Conservation (phyloP, 768 basidiomycete species). For the Leccinum barrowsii region DNA sequence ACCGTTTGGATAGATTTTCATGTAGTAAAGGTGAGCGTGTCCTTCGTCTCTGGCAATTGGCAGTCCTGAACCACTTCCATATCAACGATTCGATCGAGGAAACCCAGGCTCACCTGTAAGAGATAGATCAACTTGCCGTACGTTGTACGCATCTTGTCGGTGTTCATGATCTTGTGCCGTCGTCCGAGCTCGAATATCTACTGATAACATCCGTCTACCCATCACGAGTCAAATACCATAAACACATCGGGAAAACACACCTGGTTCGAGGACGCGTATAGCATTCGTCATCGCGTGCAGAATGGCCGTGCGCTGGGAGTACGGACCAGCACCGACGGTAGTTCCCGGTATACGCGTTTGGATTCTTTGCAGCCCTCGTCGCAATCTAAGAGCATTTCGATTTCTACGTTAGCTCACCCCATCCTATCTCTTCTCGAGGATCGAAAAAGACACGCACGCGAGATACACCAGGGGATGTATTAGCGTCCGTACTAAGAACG, state of each 20-base stretch:
- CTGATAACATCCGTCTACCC: conserved; percentile 71
- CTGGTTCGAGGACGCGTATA: conserved; percentile 79
- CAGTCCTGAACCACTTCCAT: conserved; percentile 56
- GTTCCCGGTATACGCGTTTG: conserved; percentile 71
- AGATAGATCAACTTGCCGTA: conserved; percentile 86
- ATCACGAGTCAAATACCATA: conserved; percentile 6
- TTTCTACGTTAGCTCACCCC: conserved; percentile 6
- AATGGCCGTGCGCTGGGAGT: conserved; percentile 84
- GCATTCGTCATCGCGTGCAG: conserved; percentile 80
- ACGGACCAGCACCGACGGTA: conserved; percentile 78
- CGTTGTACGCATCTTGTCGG: conserved; percentile 86
- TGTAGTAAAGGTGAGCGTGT: conserved; percentile 66
- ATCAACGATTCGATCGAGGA: neutral
- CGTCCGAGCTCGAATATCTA: conserved; percentile 80
- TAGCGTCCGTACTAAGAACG: conserved; percentile 82
- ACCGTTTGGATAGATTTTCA: conserved; percentile 78
- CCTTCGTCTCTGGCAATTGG: conserved; percentile 76
- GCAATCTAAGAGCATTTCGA: conserved; percentile 51
- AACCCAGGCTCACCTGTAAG: conserved; percentile 53
- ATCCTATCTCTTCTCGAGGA: conserved; percentile 1
- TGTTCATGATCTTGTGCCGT: conserved; percentile 89
- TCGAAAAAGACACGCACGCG: conserved; percentile 49
- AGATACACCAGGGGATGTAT: conserved; percentile 76
- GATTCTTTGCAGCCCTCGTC: conserved; percentile 57
- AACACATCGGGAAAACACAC: conserved; percentile 39